Evolutionary conservation across 2,329 filamentous ascomycete genomes (phyloP).

Genomic region (Niveomyces coronatus): DNA sequence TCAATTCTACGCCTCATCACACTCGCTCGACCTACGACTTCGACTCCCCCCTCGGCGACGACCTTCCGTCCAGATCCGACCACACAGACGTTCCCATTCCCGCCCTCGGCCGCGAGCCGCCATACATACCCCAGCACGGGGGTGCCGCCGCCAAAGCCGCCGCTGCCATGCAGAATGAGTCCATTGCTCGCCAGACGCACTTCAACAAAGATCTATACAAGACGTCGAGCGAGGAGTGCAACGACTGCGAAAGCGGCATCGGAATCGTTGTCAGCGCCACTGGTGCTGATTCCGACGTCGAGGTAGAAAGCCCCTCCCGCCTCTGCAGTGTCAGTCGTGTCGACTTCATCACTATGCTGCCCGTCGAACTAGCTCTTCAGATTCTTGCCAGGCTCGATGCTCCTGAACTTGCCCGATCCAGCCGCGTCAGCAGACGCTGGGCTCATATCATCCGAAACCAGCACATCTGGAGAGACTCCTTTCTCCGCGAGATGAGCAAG

Average conservation of each 20-base stretch:
- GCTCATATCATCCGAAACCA: conserved; percentile 35
- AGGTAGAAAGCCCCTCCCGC: conserved; percentile 22
- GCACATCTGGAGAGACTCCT: conserved; percentile 55
- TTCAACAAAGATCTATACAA: conserved; percentile 34
- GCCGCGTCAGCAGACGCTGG: conserved; percentile 43
- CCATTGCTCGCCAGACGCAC: conserved; percentile 24
- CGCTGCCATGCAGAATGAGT: conserved; percentile 49
- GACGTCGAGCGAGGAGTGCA: conserved; percentile 33
- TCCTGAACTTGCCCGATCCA: conserved; percentile 36
- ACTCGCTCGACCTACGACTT: conserved; percentile 35
- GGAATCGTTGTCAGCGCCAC: conserved; percentile 44
- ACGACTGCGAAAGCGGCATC: conserved; percentile 54
- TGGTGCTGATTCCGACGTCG: conserved; percentile 27
- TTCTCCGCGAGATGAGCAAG: conserved; percentile 48
- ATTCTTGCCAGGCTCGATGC: conserved; percentile 48
- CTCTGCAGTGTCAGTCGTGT: conserved; percentile 38
- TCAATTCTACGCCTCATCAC: conserved; percentile 40
- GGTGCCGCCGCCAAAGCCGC: conserved; percentile 53
- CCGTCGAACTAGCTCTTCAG: conserved; percentile 48
- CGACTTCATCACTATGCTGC: conserved; percentile 48
- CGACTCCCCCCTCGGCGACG: conserved; percentile 19
- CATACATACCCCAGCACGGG: conserved; percentile 48
- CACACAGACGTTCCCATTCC: conserved; percentile 31
- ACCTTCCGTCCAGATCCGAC: conserved; percentile 18
- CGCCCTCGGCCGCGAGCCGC: conserved; percentile 42